These are phyloP conservation scores for Salix brachista DNA, from an alignment of 345 rosid species.

Conservation along the genomic window DNA sequence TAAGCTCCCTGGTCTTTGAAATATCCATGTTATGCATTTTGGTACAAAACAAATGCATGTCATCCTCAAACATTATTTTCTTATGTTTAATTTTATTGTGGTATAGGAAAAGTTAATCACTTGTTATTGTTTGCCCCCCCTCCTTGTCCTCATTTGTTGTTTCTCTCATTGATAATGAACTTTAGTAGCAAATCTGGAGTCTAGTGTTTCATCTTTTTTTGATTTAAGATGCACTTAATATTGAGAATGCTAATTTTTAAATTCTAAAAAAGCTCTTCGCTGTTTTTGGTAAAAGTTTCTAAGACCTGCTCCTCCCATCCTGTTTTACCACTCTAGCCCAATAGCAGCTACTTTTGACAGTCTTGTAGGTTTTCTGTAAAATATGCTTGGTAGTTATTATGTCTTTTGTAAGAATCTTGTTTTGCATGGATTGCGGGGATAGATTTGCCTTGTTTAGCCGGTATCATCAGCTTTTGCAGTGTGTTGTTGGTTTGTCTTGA, in stretches of 20 bases:
- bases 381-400: neutral
- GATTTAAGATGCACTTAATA: neutral
- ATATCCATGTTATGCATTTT: neutral
- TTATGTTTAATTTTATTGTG: neutral
- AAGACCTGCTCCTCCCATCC: neutral
- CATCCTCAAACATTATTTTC: neutral
- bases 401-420: neutral
- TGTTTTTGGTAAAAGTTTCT: neutral
- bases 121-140: neutral
- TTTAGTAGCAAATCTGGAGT: neutral
- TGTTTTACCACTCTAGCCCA: neutral
- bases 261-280: neutral
- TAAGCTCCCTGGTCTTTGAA: slow-evolving; percentile 9
- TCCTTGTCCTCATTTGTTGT: neutral
- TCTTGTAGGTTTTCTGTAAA: neutral
- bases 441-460: neutral
- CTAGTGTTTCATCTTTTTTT: neutral
- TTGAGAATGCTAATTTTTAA: neutral
- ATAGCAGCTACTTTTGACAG: neutral
- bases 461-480: neutral
- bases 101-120: too few species aligned
- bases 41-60: neutral
- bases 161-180: neutral
- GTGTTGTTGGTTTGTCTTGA: neutral
- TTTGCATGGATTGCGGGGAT: neutral